A percentile compares a stretch with the other conserved stretches of the same genome.
Conservation (phyloP, 1,139 yeast genomes). For the Lodderomyces beijingensis region DNA sequence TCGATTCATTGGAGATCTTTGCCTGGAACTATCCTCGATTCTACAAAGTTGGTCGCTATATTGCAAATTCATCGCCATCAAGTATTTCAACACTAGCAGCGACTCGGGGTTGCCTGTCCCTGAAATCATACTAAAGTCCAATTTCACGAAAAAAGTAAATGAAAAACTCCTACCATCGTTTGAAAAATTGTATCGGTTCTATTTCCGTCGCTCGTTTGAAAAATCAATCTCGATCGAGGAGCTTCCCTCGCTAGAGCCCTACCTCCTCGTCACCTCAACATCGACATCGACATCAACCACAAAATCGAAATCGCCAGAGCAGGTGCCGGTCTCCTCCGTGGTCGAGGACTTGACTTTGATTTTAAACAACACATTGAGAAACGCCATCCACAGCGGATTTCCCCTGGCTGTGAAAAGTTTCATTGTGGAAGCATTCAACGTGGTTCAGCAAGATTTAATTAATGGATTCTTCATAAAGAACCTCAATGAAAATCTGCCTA, state of each 20-base stretch:
- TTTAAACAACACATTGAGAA: conserved; percentile 59
- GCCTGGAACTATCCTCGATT: conserved; percentile 70
- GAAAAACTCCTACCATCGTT: conserved; percentile 55
- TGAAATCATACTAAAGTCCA: conserved; percentile 52
- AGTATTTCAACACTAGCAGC: conserved; percentile 39
- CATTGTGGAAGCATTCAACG: conserved; percentile 29
- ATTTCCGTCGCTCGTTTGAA: conserved; percentile 74
- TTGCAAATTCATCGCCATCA: conserved; percentile 64
- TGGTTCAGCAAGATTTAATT: conserved; percentile 34
- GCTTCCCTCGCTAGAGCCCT: conserved; percentile 47
- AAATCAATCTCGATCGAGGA: conserved; percentile 81
- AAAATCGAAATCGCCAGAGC: conserved; percentile 35
- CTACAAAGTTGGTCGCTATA: conserved; percentile 87
- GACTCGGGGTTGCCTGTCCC: conserved; percentile 36
- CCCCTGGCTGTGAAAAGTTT: conserved; percentile 49
- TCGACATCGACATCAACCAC: too few species aligned
- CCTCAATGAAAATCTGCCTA: conserved; percentile 54
- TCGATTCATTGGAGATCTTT: conserved; percentile 48
- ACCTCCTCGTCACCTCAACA: too few species aligned
- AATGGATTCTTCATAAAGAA: conserved; percentile 44
- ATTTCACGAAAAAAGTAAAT: conserved; percentile 57
- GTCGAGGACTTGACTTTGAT: conserved; percentile 82
- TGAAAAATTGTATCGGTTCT: conserved; percentile 60
- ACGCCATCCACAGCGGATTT: conserved; percentile 60
- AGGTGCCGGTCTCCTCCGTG: conserved; percentile 73